phyloP scores from a whole-genome alignment of 2,329 filamentous ascomycete species.

The Zarea fungicola region DNA sequence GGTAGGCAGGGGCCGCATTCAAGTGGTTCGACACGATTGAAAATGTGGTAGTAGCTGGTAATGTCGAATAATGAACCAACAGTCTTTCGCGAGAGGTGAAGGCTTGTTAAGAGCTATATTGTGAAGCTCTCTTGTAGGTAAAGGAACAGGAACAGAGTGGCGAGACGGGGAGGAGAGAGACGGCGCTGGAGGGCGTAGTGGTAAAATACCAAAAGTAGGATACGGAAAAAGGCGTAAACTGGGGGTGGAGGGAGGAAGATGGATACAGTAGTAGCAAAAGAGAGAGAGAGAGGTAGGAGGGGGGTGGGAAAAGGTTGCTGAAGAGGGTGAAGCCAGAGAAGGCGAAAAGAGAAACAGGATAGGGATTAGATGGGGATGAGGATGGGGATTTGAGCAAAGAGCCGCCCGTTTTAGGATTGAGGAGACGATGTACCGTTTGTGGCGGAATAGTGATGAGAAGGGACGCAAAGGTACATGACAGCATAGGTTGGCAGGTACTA shows the following conservation, averaged over 20 bases:
- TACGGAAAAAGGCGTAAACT: conserved; percentile 2
- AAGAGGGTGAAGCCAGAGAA: conserved; percentile 2
- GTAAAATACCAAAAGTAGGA: conserved; percentile 9
- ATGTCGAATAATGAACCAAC: background rate
- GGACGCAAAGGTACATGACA: conserved; percentile 1
- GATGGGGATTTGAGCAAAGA: conserved; percentile 7
- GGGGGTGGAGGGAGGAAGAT: conserved; percentile 6
- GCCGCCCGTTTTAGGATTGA: conserved; percentile 5
- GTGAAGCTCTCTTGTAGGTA: too few species aligned
- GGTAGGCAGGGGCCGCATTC: background rate
- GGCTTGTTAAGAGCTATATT: too few species aligned
- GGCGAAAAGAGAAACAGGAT: conserved; percentile 14
- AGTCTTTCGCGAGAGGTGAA: too few species aligned
- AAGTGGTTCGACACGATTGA: background rate
- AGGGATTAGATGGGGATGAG: conserved; percentile 14
- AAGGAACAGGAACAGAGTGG: too few species aligned
- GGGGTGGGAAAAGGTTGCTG: conserved; percentile 9
- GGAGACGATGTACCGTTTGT: background rate
- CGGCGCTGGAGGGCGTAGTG: conserved; percentile 2
- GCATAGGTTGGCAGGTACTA: too few species aligned
- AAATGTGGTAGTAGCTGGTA: background rate
- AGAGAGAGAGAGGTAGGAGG: conserved; percentile 1
- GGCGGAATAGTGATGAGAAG: background rate
- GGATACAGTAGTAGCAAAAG: conserved; percentile 11
- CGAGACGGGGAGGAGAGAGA: conserved; percentile 7